Percentiles rank a stretch among this genome's conserved stretches.
Evolutionary conservation across 805 yeast species (phyloP).

Genomic region (Tetrapisispora nanseiensis): DNA sequence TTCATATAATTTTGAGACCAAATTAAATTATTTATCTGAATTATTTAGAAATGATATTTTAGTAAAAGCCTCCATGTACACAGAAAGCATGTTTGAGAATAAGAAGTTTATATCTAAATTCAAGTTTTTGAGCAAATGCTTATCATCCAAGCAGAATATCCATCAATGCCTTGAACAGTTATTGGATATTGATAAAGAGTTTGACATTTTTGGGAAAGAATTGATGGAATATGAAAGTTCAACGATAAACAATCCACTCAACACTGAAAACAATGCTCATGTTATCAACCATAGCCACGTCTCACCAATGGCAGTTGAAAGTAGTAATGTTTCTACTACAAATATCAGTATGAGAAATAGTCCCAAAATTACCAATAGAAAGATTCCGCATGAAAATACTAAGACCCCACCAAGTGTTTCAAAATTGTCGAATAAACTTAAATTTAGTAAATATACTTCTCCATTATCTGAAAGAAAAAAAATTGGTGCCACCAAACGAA

Average conservation of each 20-base stretch:
- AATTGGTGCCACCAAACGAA: neutral
- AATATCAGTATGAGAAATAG: neutral
- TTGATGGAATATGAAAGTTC: neutral
- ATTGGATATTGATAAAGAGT: constrained; percentile 28
- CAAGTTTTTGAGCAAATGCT: constrained; percentile 19
- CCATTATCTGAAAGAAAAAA: constrained; percentile 2
- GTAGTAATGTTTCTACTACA: neutral
- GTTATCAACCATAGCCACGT: neutral
- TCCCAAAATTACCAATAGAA: neutral
- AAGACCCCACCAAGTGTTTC: neutral
- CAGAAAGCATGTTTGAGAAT: constrained; percentile 38
- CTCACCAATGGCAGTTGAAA: neutral
- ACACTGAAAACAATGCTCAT: neutral
- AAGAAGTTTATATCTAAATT: constrained; percentile 16
- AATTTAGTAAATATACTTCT: constrained; percentile 1
- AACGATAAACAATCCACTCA: constrained; percentile 2
- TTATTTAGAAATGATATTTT: constrained; percentile 44
- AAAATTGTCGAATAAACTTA: neutral
- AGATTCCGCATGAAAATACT: neutral
- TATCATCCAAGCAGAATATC: constrained; percentile 11
- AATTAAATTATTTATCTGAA: constrained; percentile 37
- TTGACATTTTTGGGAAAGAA: constrained; percentile 27
- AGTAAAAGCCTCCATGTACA: constrained; percentile 44
- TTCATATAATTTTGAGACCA: constrained; percentile 33
- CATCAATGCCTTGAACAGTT: constrained; percentile 26